Evolutionary conservation across 345 rosid species (phyloP).

Genomic region (Gossypium ekmanianum): DNA sequence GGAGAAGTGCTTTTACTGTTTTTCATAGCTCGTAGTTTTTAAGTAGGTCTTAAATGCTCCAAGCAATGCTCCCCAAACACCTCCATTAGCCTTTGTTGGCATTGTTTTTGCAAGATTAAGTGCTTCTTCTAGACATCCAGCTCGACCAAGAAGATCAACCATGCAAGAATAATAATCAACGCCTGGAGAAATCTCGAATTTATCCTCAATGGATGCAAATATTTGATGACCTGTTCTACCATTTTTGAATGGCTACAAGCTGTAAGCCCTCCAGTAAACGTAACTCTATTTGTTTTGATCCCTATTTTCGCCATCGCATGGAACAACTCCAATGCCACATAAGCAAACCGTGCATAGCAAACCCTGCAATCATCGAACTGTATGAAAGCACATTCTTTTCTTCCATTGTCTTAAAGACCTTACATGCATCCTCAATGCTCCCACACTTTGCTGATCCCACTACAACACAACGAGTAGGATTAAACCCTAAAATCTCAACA

Average conservation of each 20-base stretch:
- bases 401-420: conserved; percentile 50
- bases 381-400: conserved; percentile 65
- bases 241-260: conserved; percentile 69
- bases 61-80: conserved; percentile 87
- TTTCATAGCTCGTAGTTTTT: too few relatives aligned
- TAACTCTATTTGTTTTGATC: conserved; percentile 59
- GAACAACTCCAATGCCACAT: conserved; percentile 56
- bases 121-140: conserved; percentile 66
- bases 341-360: conserved; percentile 69
- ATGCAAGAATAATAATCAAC: conserved; percentile 72
- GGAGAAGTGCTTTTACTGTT: too few relatives aligned
- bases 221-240: conserved; percentile 54
- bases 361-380: conserved; percentile 79
- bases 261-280: conserved; percentile 66
- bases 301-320: conserved; percentile 50
- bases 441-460: conserved; percentile 87
- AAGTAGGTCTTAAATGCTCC: conserved; percentile 40
- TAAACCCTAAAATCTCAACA: conserved; percentile 36
- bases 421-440: conserved; percentile 50
- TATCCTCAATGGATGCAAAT: conserved; percentile 54
- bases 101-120: conserved; percentile 50
- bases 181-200: conserved; percentile 50
- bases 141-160: conserved; percentile 80
- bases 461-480: conserved; percentile 38
- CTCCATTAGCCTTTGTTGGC: conserved; percentile 55